phyloP scores from a whole-genome alignment of 768 basidiomycete species.

The Mycena metata region DNA sequence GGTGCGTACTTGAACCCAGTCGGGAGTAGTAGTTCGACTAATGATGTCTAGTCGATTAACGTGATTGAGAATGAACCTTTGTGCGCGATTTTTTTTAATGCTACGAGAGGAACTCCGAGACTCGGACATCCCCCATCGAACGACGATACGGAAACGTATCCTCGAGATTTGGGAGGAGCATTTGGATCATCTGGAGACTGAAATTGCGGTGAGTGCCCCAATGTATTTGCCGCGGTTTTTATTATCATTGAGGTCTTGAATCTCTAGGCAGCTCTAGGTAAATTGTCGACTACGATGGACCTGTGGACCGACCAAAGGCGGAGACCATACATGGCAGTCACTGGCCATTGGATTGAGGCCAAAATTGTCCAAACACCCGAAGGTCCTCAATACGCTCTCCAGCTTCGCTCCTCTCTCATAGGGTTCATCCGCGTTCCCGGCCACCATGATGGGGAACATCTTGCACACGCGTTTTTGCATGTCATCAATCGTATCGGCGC shows the following conservation, averaged over 20 bases:
- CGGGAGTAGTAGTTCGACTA: background rate
- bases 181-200: slow-evolving; percentile 39
- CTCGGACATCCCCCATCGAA: slow-evolving; percentile 49
- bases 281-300: slow-evolving; percentile 53
- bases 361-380: slow-evolving; percentile 30
- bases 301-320: slow-evolving; percentile 54
- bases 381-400: slow-evolving; percentile 42
- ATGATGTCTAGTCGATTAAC: slow-evolving; percentile 28
- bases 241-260: too few relatives aligned
- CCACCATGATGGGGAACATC: slow-evolving; percentile 53
- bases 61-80: slow-evolving; percentile 38
- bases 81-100: slow-evolving; percentile 40
- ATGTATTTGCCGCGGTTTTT: background rate
- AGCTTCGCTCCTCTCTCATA: slow-evolving; percentile 50
- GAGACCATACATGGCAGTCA: slow-evolving; percentile 57
- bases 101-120: slow-evolving; percentile 46
- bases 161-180: slow-evolving; percentile 44
- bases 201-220: slow-evolving; percentile 33
- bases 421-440: slow-evolving; percentile 54
- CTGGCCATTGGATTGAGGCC: slow-evolving; percentile 56
- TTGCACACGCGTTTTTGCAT: slow-evolving; percentile 49
- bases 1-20: slow-evolving; percentile 25
- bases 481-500: too few relatives aligned
- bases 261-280: slow-evolving; percentile 49
- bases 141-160: slow-evolving; percentile 42